A percentile compares a stretch with the other conserved stretches of the same genome.
Conservation (phyloP, 352 stramenopile genomes). For the Elongisporangium undulatum region DNA sequence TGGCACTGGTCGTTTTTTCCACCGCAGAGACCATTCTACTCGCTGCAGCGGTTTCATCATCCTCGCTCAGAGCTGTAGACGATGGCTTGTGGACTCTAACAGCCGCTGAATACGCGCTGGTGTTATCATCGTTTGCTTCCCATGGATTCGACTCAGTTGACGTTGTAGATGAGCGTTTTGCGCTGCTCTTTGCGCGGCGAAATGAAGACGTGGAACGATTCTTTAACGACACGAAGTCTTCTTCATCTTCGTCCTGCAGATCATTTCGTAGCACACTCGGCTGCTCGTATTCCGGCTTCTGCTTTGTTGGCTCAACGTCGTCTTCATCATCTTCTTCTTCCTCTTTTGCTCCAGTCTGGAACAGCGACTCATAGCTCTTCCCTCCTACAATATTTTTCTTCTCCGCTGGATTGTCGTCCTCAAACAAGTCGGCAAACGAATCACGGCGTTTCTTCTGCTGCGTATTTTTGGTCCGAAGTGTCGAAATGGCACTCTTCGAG, state of each 20-base stretch:
- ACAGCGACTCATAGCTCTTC: constrained; percentile 55
- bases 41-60: not conserved
- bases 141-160: not conserved
- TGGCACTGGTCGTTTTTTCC: not conserved
- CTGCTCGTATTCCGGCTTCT: constrained; percentile 2
- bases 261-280: not conserved
- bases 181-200: not conserved
- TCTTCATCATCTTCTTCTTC: constrained; percentile 12
- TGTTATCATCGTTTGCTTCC: not conserved
- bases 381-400: constrained; percentile 15
- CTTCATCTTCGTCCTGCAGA: constrained; percentile 11
- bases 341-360: constrained; percentile 25
- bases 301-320: constrained; percentile 2
- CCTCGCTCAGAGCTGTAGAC: constrained; percentile 2
- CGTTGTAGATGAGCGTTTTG: not conserved
- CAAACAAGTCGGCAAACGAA: constrained; percentile 76
- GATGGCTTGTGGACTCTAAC: not conserved
- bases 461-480: constrained; percentile 5
- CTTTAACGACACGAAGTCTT: constrained; percentile 15
- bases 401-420: constrained; percentile 30
- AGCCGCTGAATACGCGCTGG: not conserved
- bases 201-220: constrained; percentile 3
- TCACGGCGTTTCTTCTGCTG: constrained; percentile 31
- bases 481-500: constrained; percentile 6
- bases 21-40: not conserved